Percentiles rank a stretch among this genome's conserved stretches.
Conservation (phyloP, 768 basidiomycete genomes). For the Rhodotorula diobovata region DNA sequence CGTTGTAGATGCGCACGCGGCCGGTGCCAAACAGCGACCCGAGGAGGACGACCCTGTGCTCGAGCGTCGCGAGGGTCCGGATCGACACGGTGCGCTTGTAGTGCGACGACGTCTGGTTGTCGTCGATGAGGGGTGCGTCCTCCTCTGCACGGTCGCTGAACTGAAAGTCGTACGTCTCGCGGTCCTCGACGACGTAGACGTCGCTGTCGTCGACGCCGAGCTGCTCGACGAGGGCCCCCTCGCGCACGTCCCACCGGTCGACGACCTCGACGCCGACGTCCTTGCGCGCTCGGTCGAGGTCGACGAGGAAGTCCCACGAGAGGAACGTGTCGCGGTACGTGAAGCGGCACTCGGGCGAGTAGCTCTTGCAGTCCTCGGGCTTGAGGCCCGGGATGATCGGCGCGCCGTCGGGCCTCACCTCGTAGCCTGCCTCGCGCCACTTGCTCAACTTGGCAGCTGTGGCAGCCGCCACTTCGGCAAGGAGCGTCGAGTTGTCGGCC, state of each 20-base stretch:
- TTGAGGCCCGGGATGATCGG: slow-evolving; percentile 27
- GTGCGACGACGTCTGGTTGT: not conserved
- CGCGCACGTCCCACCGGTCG: slow-evolving; percentile 56
- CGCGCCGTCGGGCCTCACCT: slow-evolving; percentile 28
- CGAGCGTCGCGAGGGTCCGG: slow-evolving; percentile 46
- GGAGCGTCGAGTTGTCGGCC: slow-evolving; percentile 9
- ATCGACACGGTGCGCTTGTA: slow-evolving; percentile 32
- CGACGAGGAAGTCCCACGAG: slow-evolving; percentile 65
- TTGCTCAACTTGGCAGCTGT: not conserved
- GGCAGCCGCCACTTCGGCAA: not conserved
- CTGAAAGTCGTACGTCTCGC: slow-evolving; percentile 58
- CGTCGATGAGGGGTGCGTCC: slow-evolving; percentile 8
- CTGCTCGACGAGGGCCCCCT: slow-evolving; percentile 51
- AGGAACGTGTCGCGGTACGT: slow-evolving; percentile 62
- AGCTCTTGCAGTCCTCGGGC: slow-evolving; percentile 36
- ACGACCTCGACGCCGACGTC: slow-evolving; percentile 45
- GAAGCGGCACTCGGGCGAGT: slow-evolving; percentile 55
- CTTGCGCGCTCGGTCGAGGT: slow-evolving; percentile 50
- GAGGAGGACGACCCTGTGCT: slow-evolving; percentile 59
- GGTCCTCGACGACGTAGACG: slow-evolving; percentile 54
- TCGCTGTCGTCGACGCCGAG: slow-evolving; percentile 48
- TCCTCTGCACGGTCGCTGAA: slow-evolving; percentile 53
- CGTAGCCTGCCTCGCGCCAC: slow-evolving; percentile 12
- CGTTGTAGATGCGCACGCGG: slow-evolving; percentile 54
- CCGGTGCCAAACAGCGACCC: slow-evolving; percentile 73